phyloP scores from a whole-genome alignment of 129 eudicot species.

The Erigeron canadensis region DNA sequence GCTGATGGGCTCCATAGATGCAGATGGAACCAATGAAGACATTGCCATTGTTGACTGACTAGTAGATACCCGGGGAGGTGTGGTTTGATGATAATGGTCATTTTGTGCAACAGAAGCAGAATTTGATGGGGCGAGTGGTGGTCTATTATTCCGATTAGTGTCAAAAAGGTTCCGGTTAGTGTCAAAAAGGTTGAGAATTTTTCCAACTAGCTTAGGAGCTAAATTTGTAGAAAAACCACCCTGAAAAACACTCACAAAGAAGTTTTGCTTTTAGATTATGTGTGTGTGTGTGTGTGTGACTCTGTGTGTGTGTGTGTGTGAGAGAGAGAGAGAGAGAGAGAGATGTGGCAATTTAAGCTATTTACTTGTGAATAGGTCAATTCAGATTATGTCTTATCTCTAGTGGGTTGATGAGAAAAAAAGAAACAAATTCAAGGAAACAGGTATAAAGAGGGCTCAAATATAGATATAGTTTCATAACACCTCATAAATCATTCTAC shows the following conservation, averaged over 20 bases:
- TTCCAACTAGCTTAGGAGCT: slow-evolving; percentile 88
- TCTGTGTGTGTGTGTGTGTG: too few species aligned
- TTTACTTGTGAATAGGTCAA: background rate
- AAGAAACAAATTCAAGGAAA: background rate
- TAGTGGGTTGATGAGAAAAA: background rate
- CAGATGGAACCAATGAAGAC: slow-evolving; percentile 81
- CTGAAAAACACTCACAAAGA: slow-evolving; percentile 36
- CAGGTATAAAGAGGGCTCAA: background rate
- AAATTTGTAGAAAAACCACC: slow-evolving; percentile 88
- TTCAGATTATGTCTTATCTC: background rate
- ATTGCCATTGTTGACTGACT: slow-evolving; percentile 93
- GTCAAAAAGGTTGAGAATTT: slow-evolving; percentile 79
- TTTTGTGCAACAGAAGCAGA: slow-evolving; percentile 37
- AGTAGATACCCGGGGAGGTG: slow-evolving; percentile 59
- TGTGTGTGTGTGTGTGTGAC: too few species aligned
- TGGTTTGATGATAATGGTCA: slow-evolving; percentile 52
- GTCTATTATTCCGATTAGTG: slow-evolving; percentile 37
- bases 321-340: too few species aligned
- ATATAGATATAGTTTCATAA: background rate
- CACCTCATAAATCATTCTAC: background rate
- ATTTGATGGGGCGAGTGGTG: slow-evolving; percentile 67
- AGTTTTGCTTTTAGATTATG: too few species aligned
- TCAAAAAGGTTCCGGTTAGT: slow-evolving; percentile 65
- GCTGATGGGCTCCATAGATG: slow-evolving; percentile 79
- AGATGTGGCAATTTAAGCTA: background rate